A percentile compares a stretch with the other conserved stretches of the same genome.
Conservation (phyloP, 1,284 basidiomycete species). For the Porphyrellus sp. region DNA sequence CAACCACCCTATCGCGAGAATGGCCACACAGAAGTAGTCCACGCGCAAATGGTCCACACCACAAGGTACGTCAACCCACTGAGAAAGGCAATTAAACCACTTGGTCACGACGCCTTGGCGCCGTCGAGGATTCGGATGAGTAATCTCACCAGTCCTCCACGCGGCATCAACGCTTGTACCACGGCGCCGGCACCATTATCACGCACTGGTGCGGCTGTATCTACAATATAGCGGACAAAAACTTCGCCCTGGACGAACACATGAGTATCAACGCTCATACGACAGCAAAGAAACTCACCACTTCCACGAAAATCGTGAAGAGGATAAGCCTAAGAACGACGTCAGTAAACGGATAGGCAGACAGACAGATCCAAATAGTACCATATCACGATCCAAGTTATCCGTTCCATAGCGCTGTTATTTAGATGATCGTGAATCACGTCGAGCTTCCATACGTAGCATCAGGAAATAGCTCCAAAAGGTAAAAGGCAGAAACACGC, state of each 20-base stretch:
- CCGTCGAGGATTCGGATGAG: slow-evolving; percentile 23
- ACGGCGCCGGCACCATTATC: slow-evolving; percentile 10
- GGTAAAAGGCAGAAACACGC: slow-evolving; percentile 33
- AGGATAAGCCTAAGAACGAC: slow-evolving; percentile 69
- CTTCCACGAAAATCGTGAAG: slow-evolving; percentile 80
- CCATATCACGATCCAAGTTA: slow-evolving; percentile 96
- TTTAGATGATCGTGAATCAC: slow-evolving; percentile 94
- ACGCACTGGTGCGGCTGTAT: slow-evolving; percentile 26
- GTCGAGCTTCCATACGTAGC: slow-evolving; percentile 57
- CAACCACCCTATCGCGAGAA: no score
- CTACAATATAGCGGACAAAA: slow-evolving; percentile 74
- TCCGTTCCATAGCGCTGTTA: slow-evolving; percentile 87
- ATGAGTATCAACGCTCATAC: background rate
- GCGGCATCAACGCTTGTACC: slow-evolving; percentile 21
- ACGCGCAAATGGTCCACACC: no score
- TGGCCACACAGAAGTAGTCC: no score
- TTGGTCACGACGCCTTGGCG: slow-evolving; percentile 8
- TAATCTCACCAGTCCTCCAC: slow-evolving; percentile 26
- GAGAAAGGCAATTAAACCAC: no score
- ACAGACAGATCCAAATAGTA: no score
- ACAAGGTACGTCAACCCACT: no score
- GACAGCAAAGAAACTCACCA: slow-evolving; percentile 41
- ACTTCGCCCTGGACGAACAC: slow-evolving; percentile 66
- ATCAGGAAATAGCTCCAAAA: background rate
- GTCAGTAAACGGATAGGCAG: background rate